Evolutionary conservation across 2,329 filamentous ascomycete species (phyloP), one percentile per base, ranked within the genome.

Genomic region (Diaporthe sp.): DNA sequence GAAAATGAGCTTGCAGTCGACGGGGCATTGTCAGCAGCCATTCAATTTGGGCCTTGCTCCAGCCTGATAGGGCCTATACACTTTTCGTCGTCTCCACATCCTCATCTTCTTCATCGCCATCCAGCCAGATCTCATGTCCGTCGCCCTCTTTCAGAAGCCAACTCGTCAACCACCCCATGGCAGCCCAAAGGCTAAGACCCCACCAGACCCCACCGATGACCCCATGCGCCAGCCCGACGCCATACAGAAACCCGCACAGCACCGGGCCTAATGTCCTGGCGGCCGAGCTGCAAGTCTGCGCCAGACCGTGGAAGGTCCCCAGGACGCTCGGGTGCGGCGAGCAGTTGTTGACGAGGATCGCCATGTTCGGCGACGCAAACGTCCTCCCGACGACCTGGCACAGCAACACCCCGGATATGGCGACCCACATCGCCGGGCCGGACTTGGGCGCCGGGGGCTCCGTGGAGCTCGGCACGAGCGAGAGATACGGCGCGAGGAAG

Each of bases 381-480:
- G 92, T 94, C 44, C 93, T 86, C 0, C 90, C 92, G 2, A 91
- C 84, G 12, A 94, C 92, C 77, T 94, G 92, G 15, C 93, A 80
- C 17, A 89, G 84, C 2, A 95, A 84, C 1, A 94, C 89, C 4
- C 86, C 82, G 0, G 88, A 87, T 25, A 95, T 92, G 2, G 90
- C 88, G 0, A 88, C 77, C 94, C 93, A 95, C 47, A 95, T 85
- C 53, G 84, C 83, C 12, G 86, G 68, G 0, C 92, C 91, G 2
- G 87, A 86, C 63, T 89, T 89, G 50, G 84, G 80, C 9, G 85
- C 85, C 2, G 85, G 83, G 0, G 85, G 82, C 1, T 85, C 80
- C 70, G 88, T 79, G 53, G 84, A 75, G 50, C 89, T 89, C 0
- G 92, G 93, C 1, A 95, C 86, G 39, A 95, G 82, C 1, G 93